Conservation (phyloP, 257 asterid species). For the Datura wrightii region DNA sequence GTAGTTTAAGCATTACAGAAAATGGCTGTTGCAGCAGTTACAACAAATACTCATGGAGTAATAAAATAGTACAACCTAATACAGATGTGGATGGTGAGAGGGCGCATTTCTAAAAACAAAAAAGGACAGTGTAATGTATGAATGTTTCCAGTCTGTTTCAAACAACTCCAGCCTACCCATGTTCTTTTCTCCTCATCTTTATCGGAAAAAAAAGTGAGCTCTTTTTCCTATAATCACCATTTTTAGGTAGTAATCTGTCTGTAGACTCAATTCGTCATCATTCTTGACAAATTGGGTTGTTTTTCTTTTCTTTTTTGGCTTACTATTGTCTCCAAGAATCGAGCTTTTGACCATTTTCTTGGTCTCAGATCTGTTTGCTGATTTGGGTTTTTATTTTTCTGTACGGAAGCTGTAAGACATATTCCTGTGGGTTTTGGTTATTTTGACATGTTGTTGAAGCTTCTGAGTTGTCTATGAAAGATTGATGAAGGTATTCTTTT, state of each 20-base stretch:
- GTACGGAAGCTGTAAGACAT: neutral
- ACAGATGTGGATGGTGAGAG: conserved; percentile 37
- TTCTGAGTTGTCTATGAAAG: conserved; percentile 17
- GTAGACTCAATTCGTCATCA: conserved; percentile 18
- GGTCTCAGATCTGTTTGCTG: conserved; percentile 57
- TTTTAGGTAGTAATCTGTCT: conserved; percentile 17
- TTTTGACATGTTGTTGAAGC: neutral
- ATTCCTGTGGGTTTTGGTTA: conserved; percentile 35
- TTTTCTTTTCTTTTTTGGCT: neutral
- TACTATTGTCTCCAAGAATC: neutral
- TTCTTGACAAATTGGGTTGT: conserved; percentile 20
- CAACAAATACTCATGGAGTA: conserved; percentile 30
- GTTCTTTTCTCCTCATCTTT: conserved; percentile 28
- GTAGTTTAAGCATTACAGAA: neutral
- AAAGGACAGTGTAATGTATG: conserved; percentile 29
- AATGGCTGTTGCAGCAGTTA: conserved; percentile 44
- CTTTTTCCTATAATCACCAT: neutral
- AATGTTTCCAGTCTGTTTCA: conserved; percentile 63
- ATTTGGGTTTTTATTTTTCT: neutral
- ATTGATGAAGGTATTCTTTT: conserved; percentile 45
- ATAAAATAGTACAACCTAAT: conserved; percentile 30
- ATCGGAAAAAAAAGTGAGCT: neutral
- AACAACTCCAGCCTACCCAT: conserved; percentile 47
- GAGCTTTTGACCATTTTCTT: conserved; percentile 25
- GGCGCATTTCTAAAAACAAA: conserved; percentile 36